phyloP scores from a whole-genome alignment of 2,329 filamentous ascomycete genomes.

The Xylaria sp. region DNA sequence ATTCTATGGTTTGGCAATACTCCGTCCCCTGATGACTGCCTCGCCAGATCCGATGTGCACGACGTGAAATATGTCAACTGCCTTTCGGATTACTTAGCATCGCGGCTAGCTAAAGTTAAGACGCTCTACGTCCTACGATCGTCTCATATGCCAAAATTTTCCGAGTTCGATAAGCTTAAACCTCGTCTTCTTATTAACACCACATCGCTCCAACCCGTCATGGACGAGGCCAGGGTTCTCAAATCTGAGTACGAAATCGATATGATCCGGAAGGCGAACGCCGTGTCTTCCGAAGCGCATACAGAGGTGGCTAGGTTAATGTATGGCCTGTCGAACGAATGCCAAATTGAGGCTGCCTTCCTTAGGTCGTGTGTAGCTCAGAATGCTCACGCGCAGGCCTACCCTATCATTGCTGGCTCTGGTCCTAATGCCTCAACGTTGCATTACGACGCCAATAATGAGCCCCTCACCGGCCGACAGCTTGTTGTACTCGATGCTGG shows the following conservation, averaged over 20 bases:
- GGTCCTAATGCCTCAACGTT: slow-evolving; percentile 85
- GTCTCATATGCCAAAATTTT: slow-evolving; percentile 54
- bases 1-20: slow-evolving; percentile 72
- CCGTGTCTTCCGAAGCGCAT: slow-evolving; percentile 82
- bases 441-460: slow-evolving; percentile 86
- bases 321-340: slow-evolving; percentile 75
- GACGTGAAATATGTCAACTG: slow-evolving; percentile 68
- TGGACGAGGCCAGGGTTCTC: slow-evolving; percentile 81
- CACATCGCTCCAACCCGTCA: slow-evolving; percentile 70
- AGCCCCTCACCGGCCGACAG: slow-evolving; percentile 73
- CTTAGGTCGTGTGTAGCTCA: slow-evolving; percentile 75
- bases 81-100: slow-evolving; percentile 61
- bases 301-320: slow-evolving; percentile 74
- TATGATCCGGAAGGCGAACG: slow-evolving; percentile 82
- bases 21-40: slow-evolving; percentile 69
- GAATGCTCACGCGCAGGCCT: slow-evolving; percentile 82
- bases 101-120: slow-evolving; percentile 55
- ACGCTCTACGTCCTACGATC: slow-evolving; percentile 59
- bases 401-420: slow-evolving; percentile 87
- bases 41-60: slow-evolving; percentile 74
- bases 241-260: slow-evolving; percentile 89
- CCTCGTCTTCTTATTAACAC: slow-evolving; percentile 57
- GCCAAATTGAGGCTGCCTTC: slow-evolving; percentile 84
- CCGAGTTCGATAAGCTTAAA: slow-evolving; percentile 44
- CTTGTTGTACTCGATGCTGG: slow-evolving; percentile 88